Percentiles rank a stretch among this genome's conserved stretches.
Evolutionary conservation across 805 yeast species (phyloP).

Genomic region (Starmera dryadoides): DNA sequence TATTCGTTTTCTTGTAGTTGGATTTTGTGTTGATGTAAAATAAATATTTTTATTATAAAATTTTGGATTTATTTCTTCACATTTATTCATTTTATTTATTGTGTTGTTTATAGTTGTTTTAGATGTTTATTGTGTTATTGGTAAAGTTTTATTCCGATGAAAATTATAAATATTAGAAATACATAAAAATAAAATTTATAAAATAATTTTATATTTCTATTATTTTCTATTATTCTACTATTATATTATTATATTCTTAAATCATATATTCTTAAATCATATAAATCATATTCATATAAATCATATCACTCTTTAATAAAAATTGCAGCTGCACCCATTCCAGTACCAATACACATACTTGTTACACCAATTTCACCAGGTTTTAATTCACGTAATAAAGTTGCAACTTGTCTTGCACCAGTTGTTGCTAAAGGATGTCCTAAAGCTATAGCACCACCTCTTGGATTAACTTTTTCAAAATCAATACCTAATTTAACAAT

Average conservation of each 20-base stretch:
- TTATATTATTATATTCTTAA: too few relatives aligned
- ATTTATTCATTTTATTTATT: too few relatives aligned
- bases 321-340: constrained; percentile 96
- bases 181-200: too few relatives aligned
- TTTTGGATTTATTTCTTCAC: too few relatives aligned
- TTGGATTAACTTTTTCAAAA: constrained; percentile 67
- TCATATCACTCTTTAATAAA: constrained; percentile 60
- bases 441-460: constrained; percentile 94
- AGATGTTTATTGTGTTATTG: too few relatives aligned
- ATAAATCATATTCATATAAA: too few relatives aligned
- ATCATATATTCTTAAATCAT: too few relatives aligned
- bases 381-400: constrained; percentile 73
- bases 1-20: constrained; percentile 9
- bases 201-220: too few relatives aligned
- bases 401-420: constrained; percentile 67
- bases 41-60: constrained; percentile 12
- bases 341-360: constrained; percentile 97
- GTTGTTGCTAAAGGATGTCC: constrained; percentile 94
- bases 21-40: constrained; percentile 19
- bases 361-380: constrained; percentile 83
- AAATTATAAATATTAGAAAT: too few relatives aligned
- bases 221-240: too few relatives aligned
- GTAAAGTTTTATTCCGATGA: too few relatives aligned
- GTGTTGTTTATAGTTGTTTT: too few relatives aligned
- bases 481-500: constrained; percentile 63